Base-by-base conservation (phyloP, 1,139 yeast species). In the Yamadazyma atlantica region DNA sequence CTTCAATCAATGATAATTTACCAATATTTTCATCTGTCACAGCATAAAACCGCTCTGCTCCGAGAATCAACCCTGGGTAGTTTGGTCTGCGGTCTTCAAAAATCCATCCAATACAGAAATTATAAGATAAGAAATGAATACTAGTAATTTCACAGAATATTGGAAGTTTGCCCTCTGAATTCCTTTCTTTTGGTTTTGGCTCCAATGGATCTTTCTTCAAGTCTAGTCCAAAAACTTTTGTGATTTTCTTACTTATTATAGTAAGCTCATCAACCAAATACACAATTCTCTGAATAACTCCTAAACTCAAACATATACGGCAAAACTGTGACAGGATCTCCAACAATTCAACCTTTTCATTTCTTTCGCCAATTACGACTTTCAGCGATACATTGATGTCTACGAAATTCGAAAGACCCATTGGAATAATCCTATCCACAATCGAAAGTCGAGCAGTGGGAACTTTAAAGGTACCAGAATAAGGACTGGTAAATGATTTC, bases 31-130 rank as follows among this genome's bases (percentile, higher is more conserved):
- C 75, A 38, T 80, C 83, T 19, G 80, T 73, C 0, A 80, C 77
- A 1, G 85, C 80, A 50, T 80, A 82, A 32, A 83, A 73, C 27
- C 82, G 62, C 44, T 85, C 86, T 37, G 86, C 87, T 0, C 96
- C 96, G 33, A 80, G 46, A 31, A 85, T 80, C n/a, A 86, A 54
- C 14, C 96, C 96, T 0, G 82, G 82, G 35, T 71, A 70, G 19
- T 66, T 69, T 16, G 75, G 75, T 18, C 65, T 64, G 4, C 58
- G 42, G 21, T 55, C 55, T 24, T 60, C 62, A 54, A 84, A 84
- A 5, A 87, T 56, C 89, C 95, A 86, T 0, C 95, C 95, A 25
- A 83, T 43, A 50, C 94, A 84, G 44, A 85, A 72, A 48, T 83
- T 79, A 47, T 81, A 76, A 0, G 89, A 75, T 9, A 81, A 57